A percentile compares a stretch with the other conserved stretches of the same genome.
phyloP scores from a whole-genome alignment of 164 flowering plant species.

The Vitis vinifera region ASM3070453v1 NC_081805.1:1399001-1399500 shows the following conservation, averaged over 20 bases:
- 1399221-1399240: constrained; percentile 91
- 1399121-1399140: constrained; percentile 93
- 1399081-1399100: constrained; percentile 80
- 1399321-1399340: not conserved
- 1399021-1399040: not conserved
- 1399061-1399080: constrained; percentile 62
- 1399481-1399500: not conserved
- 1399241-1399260: constrained; percentile 94
- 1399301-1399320: not conserved
- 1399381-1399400: too few relatives aligned
- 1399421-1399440: too few relatives aligned
- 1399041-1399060: not conserved
- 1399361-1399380: not conserved
- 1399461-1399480: not conserved
- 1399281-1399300: not conserved
- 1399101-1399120: constrained; percentile 85
- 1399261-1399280: constrained; percentile 85
- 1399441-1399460: not conserved
- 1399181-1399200: constrained; percentile 99
- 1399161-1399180: constrained; percentile 74
- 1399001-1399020: not conserved
- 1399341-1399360: not conserved
- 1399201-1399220: constrained; percentile 87
- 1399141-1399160: constrained; percentile 83
- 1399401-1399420: too few relatives aligned